A percentile compares a stretch with the other conserved stretches of the same genome.
Evolutionary conservation across 345 rosid genomes (phyloP).

Genomic region (Populus davidiana): DNA sequence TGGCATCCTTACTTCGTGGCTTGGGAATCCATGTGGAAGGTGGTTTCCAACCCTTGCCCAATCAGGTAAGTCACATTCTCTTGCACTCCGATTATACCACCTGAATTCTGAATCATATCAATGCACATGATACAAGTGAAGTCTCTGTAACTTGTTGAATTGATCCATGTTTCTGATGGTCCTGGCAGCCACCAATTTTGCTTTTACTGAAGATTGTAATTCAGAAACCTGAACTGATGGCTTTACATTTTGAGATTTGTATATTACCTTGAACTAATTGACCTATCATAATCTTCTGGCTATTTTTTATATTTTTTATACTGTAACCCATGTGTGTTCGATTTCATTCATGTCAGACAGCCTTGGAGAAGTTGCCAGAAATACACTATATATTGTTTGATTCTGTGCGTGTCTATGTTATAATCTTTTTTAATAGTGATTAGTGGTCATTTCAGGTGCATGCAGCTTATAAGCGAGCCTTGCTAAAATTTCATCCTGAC

Average conservation of each 20-base stretch:
- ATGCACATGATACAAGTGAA: not conserved
- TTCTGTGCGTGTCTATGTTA: not conserved
- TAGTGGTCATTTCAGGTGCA: constrained; percentile 54
- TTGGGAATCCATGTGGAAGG: constrained; percentile 64
- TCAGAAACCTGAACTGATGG: not conserved
- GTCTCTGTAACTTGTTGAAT: not conserved
- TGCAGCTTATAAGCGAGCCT: constrained; percentile 68
- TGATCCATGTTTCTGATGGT: not conserved
- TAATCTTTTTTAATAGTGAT: not conserved
- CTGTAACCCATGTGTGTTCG: not conserved
- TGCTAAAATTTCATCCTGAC: constrained; percentile 81
- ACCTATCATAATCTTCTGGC: not conserved
- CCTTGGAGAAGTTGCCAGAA: not conserved
- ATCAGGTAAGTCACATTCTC: constrained; percentile 49
- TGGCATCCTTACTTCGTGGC: constrained; percentile 76
- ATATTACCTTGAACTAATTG: not conserved
- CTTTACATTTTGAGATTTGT: not conserved
- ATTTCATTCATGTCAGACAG: not conserved
- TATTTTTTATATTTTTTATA: too few species aligned
- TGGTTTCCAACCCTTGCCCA: constrained; percentile 45
- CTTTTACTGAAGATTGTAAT: not conserved
- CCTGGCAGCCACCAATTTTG: not conserved
- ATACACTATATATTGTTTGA: not conserved
- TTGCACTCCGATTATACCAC: not conserved
- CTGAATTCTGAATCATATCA: not conserved